phyloP scores from a whole-genome alignment of 805 yeast species.

The Myxozyma lipomycoides region DNA sequence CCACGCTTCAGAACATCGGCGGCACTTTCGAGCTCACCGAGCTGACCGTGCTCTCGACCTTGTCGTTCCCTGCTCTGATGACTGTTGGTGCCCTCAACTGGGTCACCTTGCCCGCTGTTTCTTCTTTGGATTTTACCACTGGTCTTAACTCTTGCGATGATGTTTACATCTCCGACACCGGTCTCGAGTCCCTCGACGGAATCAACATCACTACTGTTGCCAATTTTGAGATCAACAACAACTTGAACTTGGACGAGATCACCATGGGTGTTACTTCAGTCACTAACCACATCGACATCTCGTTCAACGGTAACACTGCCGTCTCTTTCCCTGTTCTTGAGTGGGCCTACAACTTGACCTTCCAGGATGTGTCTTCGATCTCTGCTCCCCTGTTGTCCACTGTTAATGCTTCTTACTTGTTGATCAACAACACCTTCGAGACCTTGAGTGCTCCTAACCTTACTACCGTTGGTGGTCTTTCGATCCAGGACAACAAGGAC shows the following conservation, averaged over 20 bases:
- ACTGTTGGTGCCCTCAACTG: conserved; percentile 77
- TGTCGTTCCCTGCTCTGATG: conserved; percentile 73
- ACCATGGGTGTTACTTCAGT: conserved; percentile 70
- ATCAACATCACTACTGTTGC: conserved; percentile 39
- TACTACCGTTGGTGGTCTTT: conserved; percentile 67
- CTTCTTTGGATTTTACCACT: conserved; percentile 58
- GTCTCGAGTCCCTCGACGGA: conserved; percentile 40
- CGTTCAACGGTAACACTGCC: conserved; percentile 80
- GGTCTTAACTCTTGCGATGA: conserved; percentile 72
- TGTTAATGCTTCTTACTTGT: conserved; percentile 79
- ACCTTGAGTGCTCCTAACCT: conserved; percentile 44
- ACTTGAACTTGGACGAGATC: conserved; percentile 61
- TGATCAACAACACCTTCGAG: conserved; percentile 63
- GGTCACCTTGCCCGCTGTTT: conserved; percentile 82
- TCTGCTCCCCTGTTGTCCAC: conserved; percentile 62
- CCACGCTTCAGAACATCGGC: conserved; percentile 67
- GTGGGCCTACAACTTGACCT: conserved; percentile 84
- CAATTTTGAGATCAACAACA: conserved; percentile 76
- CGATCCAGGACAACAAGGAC: conserved; percentile 68
- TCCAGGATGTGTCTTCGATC: conserved; percentile 74
- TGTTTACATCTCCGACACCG: conserved; percentile 48
- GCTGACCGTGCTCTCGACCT: conserved; percentile 61
- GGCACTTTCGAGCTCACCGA: conserved; percentile 60
- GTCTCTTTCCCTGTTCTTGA: conserved; percentile 49
- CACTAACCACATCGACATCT: conserved; percentile 67